Evolutionary conservation across 805 yeast species (phyloP), one percentile per base, ranked within the genome.

Genomic region (Candida nanaspora): DNA sequence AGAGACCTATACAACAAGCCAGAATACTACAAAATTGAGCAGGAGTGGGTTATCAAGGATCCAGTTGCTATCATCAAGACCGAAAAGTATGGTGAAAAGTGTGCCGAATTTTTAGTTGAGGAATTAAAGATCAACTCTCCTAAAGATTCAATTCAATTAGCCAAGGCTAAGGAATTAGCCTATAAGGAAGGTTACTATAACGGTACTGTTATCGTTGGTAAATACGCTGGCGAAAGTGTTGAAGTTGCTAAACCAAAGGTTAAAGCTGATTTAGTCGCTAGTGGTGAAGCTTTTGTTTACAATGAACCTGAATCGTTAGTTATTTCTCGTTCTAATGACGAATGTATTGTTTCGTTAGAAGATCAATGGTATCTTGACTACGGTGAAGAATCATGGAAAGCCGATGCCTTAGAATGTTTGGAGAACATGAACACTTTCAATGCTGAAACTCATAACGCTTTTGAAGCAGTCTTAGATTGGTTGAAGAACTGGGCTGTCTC

Each of bases 291-390:
- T 2, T 86, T 93, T 54, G 82, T 81, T 38, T 93, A 93, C 73
- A 82, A 82, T 53, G 98, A 93, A 71, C 98, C 98, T 35, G 98
- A 93, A 67, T 77, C 82, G 33, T 69, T 70, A 33, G 96, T 93
- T 36, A 75, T 86, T 36, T 91, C 98, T 14, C 84, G 98, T 68
- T 86, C 96, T 33, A 97, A 97, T 51, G 98, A 93, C 61, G 87
- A 81, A 44, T 93, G 98, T 74, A 80, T 91, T 54, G 98, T 93
- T 32, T 87, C 98, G 6, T 76, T 93, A 39, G 98, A 94, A 68
- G 98, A 93, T 66, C 98, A 93, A 72, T 93, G 98, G 98, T 93
- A 79, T 65, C 76, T 86, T 54, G 97, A 93, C 62, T 93, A 93
- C 57, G 98, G 98, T 74, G 98, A 93, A 74, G 86, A 78, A 52